Conservation (phyloP, 2,329 filamentous ascomycete species). For the Tolypocladium endophyticum region DNA sequence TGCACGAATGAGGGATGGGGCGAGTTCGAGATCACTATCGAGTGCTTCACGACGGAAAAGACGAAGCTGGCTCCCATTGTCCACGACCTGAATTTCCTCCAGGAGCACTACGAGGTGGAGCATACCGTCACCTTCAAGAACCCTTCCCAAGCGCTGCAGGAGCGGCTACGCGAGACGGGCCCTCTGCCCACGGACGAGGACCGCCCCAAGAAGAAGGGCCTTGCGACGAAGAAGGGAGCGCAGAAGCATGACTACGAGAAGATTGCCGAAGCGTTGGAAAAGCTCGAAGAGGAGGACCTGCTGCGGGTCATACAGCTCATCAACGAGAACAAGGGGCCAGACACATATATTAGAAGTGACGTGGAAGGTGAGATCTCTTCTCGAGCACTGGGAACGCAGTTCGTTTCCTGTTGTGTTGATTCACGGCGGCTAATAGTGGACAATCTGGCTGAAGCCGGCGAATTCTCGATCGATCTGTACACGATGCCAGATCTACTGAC, state of each 20-base stretch:
- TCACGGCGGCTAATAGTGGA: constrained; percentile 20
- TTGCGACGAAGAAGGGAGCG: constrained; percentile 67
- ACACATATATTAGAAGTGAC: constrained; percentile 96
- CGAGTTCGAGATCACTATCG: constrained; percentile 91
- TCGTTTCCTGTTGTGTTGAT: constrained; percentile 18
- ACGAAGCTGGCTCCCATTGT: constrained; percentile 62
- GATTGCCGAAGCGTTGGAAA: constrained; percentile 81
- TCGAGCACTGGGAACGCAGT: neutral
- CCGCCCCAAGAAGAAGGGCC: constrained; percentile 47
- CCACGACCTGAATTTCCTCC: constrained; percentile 89
- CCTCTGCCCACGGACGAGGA: constrained; percentile 69
- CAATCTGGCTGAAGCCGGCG: constrained; percentile 54
- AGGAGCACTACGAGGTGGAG: constrained; percentile 69
- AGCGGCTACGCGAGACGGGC: constrained; percentile 71
- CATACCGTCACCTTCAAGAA: constrained; percentile 85
- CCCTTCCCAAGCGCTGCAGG: constrained; percentile 75
- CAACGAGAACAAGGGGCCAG: constrained; percentile 88
- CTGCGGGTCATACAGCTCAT: constrained; percentile 95
- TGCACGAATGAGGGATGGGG: constrained; percentile 96
- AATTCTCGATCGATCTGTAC: constrained; percentile 97
- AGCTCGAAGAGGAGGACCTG: constrained; percentile 84
- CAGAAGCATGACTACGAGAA: constrained; percentile 82
- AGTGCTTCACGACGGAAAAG: constrained; percentile 76
- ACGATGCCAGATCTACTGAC: constrained; percentile 85
- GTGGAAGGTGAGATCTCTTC: constrained; percentile 61